Conservation (phyloP, 768 basidiomycete genomes). For the Hemileccinum impolitum region DNA sequence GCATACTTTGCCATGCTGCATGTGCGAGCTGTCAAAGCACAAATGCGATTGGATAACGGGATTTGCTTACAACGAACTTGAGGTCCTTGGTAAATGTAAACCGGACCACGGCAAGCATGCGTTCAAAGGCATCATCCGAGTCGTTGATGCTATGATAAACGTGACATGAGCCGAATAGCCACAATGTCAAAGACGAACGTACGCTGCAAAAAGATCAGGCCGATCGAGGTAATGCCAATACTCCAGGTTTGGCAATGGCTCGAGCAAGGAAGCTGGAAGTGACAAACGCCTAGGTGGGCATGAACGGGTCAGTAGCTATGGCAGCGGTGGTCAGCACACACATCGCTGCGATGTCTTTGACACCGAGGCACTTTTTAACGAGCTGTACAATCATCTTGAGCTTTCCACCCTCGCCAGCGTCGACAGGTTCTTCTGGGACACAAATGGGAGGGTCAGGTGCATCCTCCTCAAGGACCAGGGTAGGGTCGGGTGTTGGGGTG, state of each 20-base stretch:
- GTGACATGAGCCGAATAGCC: slow-evolving; percentile 4
- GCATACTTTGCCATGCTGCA: slow-evolving; percentile 84
- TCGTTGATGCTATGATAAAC: slow-evolving; percentile 73
- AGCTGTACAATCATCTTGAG: slow-evolving; percentile 92
- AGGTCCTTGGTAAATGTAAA: slow-evolving; percentile 92
- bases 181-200: slow-evolving; percentile 33
- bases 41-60: background rate
- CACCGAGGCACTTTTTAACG: slow-evolving; percentile 87
- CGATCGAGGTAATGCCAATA: slow-evolving; percentile 94
- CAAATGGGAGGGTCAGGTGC: slow-evolving; percentile 56
- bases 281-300: slow-evolving; percentile 70
- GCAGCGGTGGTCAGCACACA: slow-evolving; percentile 37
- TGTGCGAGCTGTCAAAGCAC: slow-evolving; percentile 2
- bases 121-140: slow-evolving; percentile 85
- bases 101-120: slow-evolving; percentile 89
- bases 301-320: slow-evolving; percentile 15
- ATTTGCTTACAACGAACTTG: slow-evolving; percentile 73
- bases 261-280: slow-evolving; percentile 86
- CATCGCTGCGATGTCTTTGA: slow-evolving; percentile 95
- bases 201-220: slow-evolving; percentile 91
- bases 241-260: slow-evolving; percentile 93
- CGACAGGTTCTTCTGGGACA: slow-evolving; percentile 68
- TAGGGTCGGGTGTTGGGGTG: slow-evolving; percentile 4
- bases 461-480: slow-evolving; percentile 42
- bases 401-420: slow-evolving; percentile 84